These are phyloP conservation scores for Globisporangium cylindrosporum DNA, from an alignment of 352 stramenopile genomes.

Conservation along the genomic window DNA sequence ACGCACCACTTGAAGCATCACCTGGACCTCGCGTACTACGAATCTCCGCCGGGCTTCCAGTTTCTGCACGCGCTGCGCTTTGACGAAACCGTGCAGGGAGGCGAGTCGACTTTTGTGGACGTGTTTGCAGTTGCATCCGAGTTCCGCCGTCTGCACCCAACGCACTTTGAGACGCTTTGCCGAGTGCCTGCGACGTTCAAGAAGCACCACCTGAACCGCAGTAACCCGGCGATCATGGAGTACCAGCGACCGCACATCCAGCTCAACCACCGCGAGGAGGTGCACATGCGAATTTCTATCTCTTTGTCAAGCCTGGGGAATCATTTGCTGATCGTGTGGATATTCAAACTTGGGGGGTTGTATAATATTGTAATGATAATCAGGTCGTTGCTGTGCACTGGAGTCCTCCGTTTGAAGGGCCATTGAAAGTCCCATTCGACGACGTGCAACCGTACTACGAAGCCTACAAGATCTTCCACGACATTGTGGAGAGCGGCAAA, in stretches of 20 bases:
- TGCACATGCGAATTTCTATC: constrained; percentile 14
- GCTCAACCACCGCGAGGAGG: constrained; percentile 76
- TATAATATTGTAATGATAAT: neutral
- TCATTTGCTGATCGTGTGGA: neutral
- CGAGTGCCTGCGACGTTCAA: constrained; percentile 92
- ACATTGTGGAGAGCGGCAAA: constrained; percentile 72
- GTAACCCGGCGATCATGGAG: constrained; percentile 88
- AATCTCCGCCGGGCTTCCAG: constrained; percentile 95
- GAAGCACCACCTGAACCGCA: constrained; percentile 91
- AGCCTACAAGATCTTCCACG: constrained; percentile 77
- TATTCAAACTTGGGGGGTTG: neutral
- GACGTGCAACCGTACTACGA: constrained; percentile 78
- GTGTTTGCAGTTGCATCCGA: constrained; percentile 74
- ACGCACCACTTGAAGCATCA: constrained; percentile 89
- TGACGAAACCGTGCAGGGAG: constrained; percentile 77
- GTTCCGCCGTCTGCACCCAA: constrained; percentile 55
- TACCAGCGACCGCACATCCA: constrained; percentile 94
- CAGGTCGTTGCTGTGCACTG: constrained; percentile 90
- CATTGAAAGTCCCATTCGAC: constrained; percentile 76
- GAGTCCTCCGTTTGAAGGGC: constrained; percentile 94
- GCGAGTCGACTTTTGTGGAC: constrained; percentile 85
- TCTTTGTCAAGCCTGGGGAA: neutral
- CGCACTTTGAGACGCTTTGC: constrained; percentile 76
- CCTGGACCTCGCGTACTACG: constrained; percentile 96
- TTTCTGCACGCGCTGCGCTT: constrained; percentile 92